Conservation (phyloP, 176 grass and related monocot species). For the Oryza officinalis region DNA sequence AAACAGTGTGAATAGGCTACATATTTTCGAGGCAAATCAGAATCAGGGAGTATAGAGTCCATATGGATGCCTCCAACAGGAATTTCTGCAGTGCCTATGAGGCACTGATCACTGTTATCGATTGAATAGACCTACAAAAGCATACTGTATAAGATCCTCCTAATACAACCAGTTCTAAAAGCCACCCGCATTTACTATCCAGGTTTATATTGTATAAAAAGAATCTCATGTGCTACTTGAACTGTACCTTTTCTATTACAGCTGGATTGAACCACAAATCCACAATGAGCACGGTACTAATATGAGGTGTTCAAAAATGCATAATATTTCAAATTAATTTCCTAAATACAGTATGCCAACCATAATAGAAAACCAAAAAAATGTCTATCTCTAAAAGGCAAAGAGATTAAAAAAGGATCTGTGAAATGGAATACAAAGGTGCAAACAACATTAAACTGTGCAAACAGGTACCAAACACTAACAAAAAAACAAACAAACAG, state of each 20-base stretch:
- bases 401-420: not conserved
- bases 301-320: not conserved
- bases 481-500: not conserved
- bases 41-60: slow-evolving; percentile 82
- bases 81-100: slow-evolving; percentile 97
- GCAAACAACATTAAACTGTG: slow-evolving; percentile 3
- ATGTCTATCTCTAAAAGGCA: not conserved
- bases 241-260: slow-evolving; percentile 6
- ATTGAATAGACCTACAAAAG: slow-evolving; percentile 84
- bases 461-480: not conserved
- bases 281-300: slow-evolving; percentile 17
- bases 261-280: not conserved
- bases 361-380: slow-evolving; percentile 10
- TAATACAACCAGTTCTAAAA: not conserved
- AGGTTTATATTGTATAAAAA: not conserved
- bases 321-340: not conserved
- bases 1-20: slow-evolving; percentile 98
- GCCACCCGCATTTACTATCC: not conserved
- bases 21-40: slow-evolving; percentile 85
- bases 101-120: slow-evolving; percentile 84
- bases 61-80: slow-evolving; percentile 97
- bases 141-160: not conserved
- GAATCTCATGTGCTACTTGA: slow-evolving; percentile 3
- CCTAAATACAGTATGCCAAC: not conserved
- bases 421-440: not conserved